Conservation (phyloP, 345 rosid species). For the Acer yangbiense region DNA sequence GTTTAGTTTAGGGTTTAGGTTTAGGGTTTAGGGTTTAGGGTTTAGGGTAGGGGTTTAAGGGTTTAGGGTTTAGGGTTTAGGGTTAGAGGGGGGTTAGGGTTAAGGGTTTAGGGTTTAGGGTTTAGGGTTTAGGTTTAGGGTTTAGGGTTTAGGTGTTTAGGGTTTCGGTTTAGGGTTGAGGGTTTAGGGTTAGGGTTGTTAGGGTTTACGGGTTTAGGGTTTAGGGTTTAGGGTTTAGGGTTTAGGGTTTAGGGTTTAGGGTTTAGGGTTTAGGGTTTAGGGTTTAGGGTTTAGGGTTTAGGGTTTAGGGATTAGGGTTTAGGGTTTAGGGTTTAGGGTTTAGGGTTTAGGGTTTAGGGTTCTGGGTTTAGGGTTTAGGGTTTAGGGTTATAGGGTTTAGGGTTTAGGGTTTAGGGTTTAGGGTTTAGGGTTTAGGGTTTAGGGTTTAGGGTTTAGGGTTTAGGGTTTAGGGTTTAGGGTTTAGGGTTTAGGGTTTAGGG, state of each 20-base stretch:
- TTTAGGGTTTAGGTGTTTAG: slow-evolving; percentile 16
- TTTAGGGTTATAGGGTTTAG: slow-evolving; percentile 18
- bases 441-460: slow-evolving; percentile 12
- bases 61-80: slow-evolving; percentile 12
- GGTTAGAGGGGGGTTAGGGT: slow-evolving; percentile 21
- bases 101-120: slow-evolving; percentile 16
- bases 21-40: slow-evolving; percentile 21
- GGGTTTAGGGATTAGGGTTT: slow-evolving; percentile 12
- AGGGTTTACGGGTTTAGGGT: slow-evolving; percentile 22
- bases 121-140: slow-evolving; percentile 13
- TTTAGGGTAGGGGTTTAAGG: slow-evolving; percentile 13
- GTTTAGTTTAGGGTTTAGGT: slow-evolving; percentile 15
- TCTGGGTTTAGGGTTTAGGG: slow-evolving; percentile 21
- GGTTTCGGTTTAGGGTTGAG: slow-evolving; percentile 20
- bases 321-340: slow-evolving; percentile 8
- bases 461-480: slow-evolving; percentile 21
- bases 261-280: slow-evolving; percentile 18
- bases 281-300: slow-evolving; percentile 13
- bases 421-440: slow-evolving; percentile 20
- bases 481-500: slow-evolving; percentile 27
- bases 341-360: slow-evolving; percentile 18
- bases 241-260: slow-evolving; percentile 20
- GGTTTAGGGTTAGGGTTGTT: too few relatives aligned
- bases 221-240: slow-evolving; percentile 23
- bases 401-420: slow-evolving; percentile 22